phyloP scores from a whole-genome alignment of 257 asterid species.

The Ajuga chamaepitys region DNA sequence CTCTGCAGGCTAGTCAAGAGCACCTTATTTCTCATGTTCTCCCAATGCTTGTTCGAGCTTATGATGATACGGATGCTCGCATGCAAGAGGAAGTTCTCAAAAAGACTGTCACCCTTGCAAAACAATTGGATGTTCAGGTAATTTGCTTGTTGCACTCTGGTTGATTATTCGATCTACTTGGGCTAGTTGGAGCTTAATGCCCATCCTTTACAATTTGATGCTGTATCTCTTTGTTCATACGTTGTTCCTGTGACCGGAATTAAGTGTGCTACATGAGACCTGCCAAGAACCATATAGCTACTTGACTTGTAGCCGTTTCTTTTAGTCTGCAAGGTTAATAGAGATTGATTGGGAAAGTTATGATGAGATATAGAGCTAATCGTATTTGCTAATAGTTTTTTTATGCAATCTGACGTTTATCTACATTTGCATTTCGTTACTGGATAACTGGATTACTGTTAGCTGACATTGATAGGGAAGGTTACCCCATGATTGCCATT shows the following conservation, averaged over 20 bases:
- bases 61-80: conserved; percentile 91
- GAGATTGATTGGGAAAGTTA: background rate
- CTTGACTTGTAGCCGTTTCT: background rate
- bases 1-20: conserved; percentile 78
- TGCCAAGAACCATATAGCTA: background rate
- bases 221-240: background rate
- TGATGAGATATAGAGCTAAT: background rate
- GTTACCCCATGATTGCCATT: background rate
- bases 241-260: background rate
- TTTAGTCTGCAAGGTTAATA: background rate
- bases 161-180: background rate
- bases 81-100: conserved; percentile 98
- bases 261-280: background rate
- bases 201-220: background rate
- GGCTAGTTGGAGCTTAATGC: background rate
- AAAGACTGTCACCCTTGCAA: conserved; percentile 68
- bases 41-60: conserved; percentile 94
- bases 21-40: conserved; percentile 78
- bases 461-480: background rate
- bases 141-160: conserved; percentile 14
- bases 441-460: background rate
- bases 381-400: background rate
- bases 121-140: conserved; percentile 88
- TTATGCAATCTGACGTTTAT: background rate
- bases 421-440: background rate